These are phyloP conservation scores for Mycena venus DNA, from an alignment of 768 basidiomycete species.

Conservation along the genomic window DNA sequence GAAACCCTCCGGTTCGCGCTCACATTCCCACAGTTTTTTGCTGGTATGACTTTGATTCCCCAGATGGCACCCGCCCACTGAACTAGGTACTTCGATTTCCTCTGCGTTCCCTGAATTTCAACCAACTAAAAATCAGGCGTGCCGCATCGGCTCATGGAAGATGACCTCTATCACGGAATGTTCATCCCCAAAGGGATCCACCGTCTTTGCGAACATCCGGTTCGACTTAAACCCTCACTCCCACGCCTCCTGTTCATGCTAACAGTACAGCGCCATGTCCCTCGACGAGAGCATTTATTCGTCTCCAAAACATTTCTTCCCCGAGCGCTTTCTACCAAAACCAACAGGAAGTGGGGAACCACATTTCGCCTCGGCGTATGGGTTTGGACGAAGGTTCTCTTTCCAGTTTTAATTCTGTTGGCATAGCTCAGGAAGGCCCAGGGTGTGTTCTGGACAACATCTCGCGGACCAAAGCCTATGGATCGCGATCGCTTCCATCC, in stretches of 20 bases:
- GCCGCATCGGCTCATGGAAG: slow-evolving; percentile 40
- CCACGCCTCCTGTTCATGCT: too few species aligned
- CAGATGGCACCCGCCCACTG: slow-evolving; percentile 19
- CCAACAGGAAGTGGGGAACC: slow-evolving; percentile 36
- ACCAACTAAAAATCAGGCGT: slow-evolving; percentile 30
- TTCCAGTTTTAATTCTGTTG: slow-evolving; percentile 24
- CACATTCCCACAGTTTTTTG: slow-evolving; percentile 10
- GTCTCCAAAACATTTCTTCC: slow-evolving; percentile 41
- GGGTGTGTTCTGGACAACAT: slow-evolving; percentile 43
- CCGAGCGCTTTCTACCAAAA: slow-evolving; percentile 40
- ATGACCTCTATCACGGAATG: slow-evolving; percentile 58
- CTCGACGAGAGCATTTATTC: too few species aligned
- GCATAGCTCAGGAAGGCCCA: slow-evolving; percentile 12
- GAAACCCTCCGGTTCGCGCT: slow-evolving; percentile 22
- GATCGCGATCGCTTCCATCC: slow-evolving; percentile 34
- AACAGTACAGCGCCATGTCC: slow-evolving; percentile 33
- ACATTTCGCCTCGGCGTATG: slow-evolving; percentile 30
- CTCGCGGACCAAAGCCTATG: slow-evolving; percentile 33
- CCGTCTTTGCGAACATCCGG: slow-evolving; percentile 41
- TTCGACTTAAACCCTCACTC: background rate
- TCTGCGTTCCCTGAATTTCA: background rate
- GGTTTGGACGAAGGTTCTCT: slow-evolving; percentile 41
- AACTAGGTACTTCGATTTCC: background rate
- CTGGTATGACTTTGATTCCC: slow-evolving; percentile 16
- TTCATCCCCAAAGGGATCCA: slow-evolving; percentile 48